A percentile compares a stretch with the other conserved stretches of the same genome.
Evolutionary conservation across 768 basidiomycete genomes (phyloP).

Genomic region (Boletus subcaerulescens): DNA sequence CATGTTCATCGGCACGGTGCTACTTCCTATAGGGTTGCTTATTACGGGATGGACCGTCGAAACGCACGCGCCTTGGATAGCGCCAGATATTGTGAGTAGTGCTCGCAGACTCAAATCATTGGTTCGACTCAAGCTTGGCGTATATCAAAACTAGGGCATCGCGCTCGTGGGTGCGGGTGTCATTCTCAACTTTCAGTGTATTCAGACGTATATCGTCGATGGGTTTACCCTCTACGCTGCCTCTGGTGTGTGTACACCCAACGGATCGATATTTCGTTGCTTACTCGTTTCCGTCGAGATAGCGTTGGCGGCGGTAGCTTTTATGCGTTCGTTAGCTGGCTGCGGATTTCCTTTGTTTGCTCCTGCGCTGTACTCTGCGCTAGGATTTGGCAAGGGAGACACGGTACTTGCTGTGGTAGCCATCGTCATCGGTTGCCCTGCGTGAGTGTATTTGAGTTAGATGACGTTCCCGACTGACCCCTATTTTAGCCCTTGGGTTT

Average conservation of each 20-base stretch:
- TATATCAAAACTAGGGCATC: slow-evolving; percentile 44
- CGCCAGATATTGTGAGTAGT: slow-evolving; percentile 57
- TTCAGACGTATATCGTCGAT: slow-evolving; percentile 69
- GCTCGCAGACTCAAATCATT: not conserved
- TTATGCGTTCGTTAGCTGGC: slow-evolving; percentile 61
- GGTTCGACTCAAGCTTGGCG: not conserved
- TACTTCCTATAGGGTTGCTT: slow-evolving; percentile 66
- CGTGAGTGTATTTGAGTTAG: slow-evolving; percentile 21
- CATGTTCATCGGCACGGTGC: slow-evolving; percentile 54
- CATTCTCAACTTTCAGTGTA: slow-evolving; percentile 59
- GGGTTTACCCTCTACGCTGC: slow-evolving; percentile 64
- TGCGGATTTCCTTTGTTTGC: slow-evolving; percentile 81
- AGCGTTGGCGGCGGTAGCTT: slow-evolving; percentile 66
- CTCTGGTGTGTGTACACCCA: slow-evolving; percentile 43
- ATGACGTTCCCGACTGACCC: slow-evolving; percentile 27
- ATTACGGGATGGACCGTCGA: slow-evolving; percentile 71
- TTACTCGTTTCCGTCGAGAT: slow-evolving; percentile 1
- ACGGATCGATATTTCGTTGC: not conserved
- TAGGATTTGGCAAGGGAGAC: slow-evolving; percentile 70
- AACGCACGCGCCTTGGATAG: slow-evolving; percentile 62
- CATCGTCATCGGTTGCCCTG: slow-evolving; percentile 60
- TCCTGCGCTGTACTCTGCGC: slow-evolving; percentile 57
- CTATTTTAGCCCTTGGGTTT: slow-evolving; percentile 38
- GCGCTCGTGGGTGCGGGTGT: slow-evolving; percentile 53
- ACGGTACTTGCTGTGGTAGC: slow-evolving; percentile 60